These are phyloP conservation scores for Oryza glaberrima DNA, from an alignment of 176 grass and related monocot species.

Conservation along the genomic window DNA sequence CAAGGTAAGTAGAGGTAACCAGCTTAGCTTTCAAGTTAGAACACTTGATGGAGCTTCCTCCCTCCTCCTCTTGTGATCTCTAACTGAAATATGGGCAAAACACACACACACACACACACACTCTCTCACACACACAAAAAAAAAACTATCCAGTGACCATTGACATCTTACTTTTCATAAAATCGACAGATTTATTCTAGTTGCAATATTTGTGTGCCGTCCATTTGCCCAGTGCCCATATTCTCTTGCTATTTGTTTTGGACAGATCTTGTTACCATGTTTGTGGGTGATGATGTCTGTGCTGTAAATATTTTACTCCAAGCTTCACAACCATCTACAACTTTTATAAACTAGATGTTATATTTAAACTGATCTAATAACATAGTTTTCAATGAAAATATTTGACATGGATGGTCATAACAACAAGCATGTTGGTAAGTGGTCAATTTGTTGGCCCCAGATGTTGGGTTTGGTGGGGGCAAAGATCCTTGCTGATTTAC, in stretches of 20 bases:
- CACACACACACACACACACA: not conserved
- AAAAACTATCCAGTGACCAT: not conserved
- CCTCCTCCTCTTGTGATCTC: not conserved
- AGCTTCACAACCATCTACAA: slow-evolving; percentile 18
- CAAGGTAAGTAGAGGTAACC: slow-evolving; percentile 53
- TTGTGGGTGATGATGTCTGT: slow-evolving; percentile 1
- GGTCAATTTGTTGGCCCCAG: slow-evolving; percentile 25
- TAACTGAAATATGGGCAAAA: not conserved
- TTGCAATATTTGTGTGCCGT: not conserved
- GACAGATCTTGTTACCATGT: not conserved
- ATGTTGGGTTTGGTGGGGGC: slow-evolving; percentile 36
- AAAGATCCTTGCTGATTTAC: slow-evolving; percentile 36
- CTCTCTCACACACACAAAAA: no score
- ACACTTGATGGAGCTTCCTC: not conserved
- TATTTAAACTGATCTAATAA: not conserved
- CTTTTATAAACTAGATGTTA: not conserved
- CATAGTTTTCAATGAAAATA: slow-evolving; percentile 1
- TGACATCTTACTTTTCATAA: slow-evolving; percentile 2
- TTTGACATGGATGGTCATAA: slow-evolving; percentile 35
- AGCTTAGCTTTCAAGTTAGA: slow-evolving; percentile 14
- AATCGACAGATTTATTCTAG: slow-evolving; percentile 1
- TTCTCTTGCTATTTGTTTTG: slow-evolving; percentile 13
- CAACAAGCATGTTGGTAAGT: slow-evolving; percentile 20
- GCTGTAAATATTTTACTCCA: slow-evolving; percentile 26
- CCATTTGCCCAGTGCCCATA: not conserved